Conservation (phyloP, 1,284 basidiomycete genomes). For the Papiliotrema fonsecae region DNA sequence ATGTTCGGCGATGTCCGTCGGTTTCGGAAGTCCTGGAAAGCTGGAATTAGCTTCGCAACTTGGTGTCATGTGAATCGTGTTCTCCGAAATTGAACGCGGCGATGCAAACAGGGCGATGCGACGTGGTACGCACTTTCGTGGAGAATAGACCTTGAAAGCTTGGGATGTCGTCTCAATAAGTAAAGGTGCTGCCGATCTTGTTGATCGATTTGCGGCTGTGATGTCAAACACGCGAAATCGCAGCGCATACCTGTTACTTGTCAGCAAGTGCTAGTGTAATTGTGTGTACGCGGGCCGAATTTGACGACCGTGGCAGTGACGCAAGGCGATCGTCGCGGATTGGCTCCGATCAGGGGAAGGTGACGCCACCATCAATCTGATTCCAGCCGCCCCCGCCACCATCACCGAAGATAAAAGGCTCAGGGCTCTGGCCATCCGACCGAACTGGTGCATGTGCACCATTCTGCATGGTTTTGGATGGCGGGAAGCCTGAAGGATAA, state of each 20-base stretch:
- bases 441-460: no score
- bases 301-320: slow-evolving; percentile 5
- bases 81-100: not conserved
- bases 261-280: not conserved
- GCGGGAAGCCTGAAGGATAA: no score
- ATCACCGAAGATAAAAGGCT: no score
- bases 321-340: no score
- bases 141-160: slow-evolving; percentile 38
- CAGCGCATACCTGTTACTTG: slow-evolving; percentile 24
- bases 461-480: no score
- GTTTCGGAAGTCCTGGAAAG: slow-evolving; percentile 38
- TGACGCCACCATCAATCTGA: not conserved
- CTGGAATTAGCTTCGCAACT: slow-evolving; percentile 20
- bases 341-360: not conserved
- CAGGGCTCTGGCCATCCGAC: no score
- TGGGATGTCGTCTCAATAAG: slow-evolving; percentile 26
- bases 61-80: no score
- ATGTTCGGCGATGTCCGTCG: slow-evolving; percentile 38
- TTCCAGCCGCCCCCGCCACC: no score
- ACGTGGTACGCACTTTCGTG: slow-evolving; percentile 29
- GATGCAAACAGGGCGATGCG: not conserved
- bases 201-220: slow-evolving; percentile 14
- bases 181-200: slow-evolving; percentile 10
- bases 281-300: not conserved
- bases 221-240: slow-evolving; percentile 30